Percentiles rank a stretch among this genome's conserved stretches.
phyloP scores from a whole-genome alignment of 805 yeast genomes.

The Scheffersomyces spartinae region DNA sequence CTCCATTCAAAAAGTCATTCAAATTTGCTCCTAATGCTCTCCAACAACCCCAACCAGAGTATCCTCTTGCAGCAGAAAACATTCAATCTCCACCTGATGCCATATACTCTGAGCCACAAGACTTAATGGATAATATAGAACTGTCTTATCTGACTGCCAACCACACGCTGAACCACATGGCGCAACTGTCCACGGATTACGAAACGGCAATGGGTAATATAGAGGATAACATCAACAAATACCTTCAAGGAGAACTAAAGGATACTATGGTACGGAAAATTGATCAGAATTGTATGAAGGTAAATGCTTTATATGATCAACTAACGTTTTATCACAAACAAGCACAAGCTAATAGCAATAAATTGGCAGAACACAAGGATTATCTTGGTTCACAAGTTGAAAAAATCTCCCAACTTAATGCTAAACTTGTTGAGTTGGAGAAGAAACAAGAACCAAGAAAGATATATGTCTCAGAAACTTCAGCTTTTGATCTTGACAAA shows the following conservation, averaged over 20 bases:
- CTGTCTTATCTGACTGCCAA: no score
- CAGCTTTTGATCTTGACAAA: conserved; percentile 19
- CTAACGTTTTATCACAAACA: conserved; percentile 22
- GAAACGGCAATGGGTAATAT: no score
- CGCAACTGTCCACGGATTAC: no score
- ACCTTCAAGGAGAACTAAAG: conserved; percentile 10
- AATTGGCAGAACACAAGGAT: conserved; percentile 16
- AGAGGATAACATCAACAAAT: conserved; percentile 1
- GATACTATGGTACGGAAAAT: no score
- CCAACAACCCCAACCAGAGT: conserved; percentile 5
- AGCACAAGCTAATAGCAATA: conserved; percentile 23
- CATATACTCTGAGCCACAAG: conserved; percentile 1
- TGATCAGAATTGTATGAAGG: no score
- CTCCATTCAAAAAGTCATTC: conserved; percentile 2
- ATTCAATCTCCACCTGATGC: background rate
- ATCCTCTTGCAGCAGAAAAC: background rate
- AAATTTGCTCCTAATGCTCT: conserved; percentile 1
- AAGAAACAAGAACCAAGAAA: no score
- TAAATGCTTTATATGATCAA: conserved; percentile 19
- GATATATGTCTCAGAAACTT: no score
- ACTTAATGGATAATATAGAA: conserved; percentile 12
- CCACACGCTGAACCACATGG: no score
- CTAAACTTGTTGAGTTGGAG: conserved; percentile 13
- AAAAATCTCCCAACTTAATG: conserved; percentile 12
- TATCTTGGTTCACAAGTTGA: conserved; percentile 17